Evolutionary conservation across 345 rosid genomes (phyloP).

Genomic region (Boechera stricta): DNA sequence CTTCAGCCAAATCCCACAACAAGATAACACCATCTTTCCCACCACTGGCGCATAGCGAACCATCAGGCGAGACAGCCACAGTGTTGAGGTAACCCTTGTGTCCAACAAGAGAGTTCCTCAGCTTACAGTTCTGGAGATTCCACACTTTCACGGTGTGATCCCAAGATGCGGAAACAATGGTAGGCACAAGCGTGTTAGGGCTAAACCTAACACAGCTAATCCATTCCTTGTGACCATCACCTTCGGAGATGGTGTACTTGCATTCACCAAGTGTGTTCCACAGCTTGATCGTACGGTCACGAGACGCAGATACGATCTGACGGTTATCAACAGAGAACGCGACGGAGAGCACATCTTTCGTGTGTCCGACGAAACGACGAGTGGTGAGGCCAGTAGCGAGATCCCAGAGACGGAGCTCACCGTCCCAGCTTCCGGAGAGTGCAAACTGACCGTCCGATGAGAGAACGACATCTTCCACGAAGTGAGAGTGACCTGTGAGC

Average conservation of each 20-base stretch:
- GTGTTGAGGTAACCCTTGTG: constrained; percentile 79
- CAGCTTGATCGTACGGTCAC: constrained; percentile 86
- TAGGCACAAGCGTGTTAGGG: constrained; percentile 76
- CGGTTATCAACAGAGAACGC: constrained; percentile 95
- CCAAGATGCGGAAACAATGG: constrained; percentile 91
- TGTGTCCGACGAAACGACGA: constrained; percentile 90
- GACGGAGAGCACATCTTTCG: constrained; percentile 92
- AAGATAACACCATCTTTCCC: constrained; percentile 77
- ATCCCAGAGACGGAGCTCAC: constrained; percentile 99
- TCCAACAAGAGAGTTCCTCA: constrained; percentile 62
- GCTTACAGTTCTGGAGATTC: constrained; percentile 85
- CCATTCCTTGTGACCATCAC: constrained; percentile 87
- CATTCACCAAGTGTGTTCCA: constrained; percentile 99
- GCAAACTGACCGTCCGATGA: constrained; percentile 97
- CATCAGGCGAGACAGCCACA: constrained; percentile 81
- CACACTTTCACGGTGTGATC: constrained; percentile 80
- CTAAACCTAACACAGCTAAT: constrained; percentile 93
- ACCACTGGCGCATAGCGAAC: constrained; percentile 79
- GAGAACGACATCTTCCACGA: constrained; percentile 90
- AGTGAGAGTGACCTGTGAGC: constrained; percentile 95
- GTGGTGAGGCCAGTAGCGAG: constrained; percentile 67
- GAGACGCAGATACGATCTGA: constrained; percentile 95
- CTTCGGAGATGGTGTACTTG: constrained; percentile 89
- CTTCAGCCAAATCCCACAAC: constrained; percentile 85
- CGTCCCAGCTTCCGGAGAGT: constrained; percentile 95